Evolutionary conservation across 1,284 basidiomycete genomes (phyloP).

Genomic region (Puccinia novopanici): DNA sequence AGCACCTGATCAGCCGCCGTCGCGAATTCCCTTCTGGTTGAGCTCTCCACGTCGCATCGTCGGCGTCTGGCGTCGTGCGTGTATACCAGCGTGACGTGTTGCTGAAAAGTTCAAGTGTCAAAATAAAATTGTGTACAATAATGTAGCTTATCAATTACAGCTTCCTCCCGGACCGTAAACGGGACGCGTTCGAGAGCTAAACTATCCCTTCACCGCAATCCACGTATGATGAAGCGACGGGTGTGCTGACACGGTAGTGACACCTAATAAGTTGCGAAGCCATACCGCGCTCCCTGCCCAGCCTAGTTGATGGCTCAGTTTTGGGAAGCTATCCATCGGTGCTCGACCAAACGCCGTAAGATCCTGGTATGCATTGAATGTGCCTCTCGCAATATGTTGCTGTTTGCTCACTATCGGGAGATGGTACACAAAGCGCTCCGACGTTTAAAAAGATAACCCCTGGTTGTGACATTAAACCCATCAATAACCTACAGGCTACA

Average conservation of each 20-base stretch:
- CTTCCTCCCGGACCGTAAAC: slow-evolving; percentile 2
- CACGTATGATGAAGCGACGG: slow-evolving; percentile 8
- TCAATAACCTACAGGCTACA: background rate
- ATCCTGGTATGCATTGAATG: background rate
- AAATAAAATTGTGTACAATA: background rate
- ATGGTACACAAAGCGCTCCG: background rate
- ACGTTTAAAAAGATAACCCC: background rate
- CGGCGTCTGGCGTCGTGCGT: background rate
- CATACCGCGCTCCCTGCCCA: background rate
- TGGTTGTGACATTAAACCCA: background rate
- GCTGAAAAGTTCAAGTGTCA: slow-evolving; percentile 6
- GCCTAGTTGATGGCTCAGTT: slow-evolving; percentile 7
- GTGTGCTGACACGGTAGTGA: background rate
- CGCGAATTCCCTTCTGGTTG: background rate
- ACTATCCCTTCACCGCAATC: background rate
- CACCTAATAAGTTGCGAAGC: background rate
- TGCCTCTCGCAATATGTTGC: background rate
- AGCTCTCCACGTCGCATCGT: background rate
- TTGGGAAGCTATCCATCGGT: background rate
- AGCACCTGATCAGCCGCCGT: background rate
- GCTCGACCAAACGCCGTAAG: background rate
- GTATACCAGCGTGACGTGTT: slow-evolving; percentile 7
- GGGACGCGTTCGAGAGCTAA: slow-evolving; percentile 20
- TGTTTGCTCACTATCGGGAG: background rate
- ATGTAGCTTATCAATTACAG: slow-evolving; percentile 11